Base-by-base conservation (phyloP, 306 rosid genomes). In the Trifolium subterraneum region DNA sequence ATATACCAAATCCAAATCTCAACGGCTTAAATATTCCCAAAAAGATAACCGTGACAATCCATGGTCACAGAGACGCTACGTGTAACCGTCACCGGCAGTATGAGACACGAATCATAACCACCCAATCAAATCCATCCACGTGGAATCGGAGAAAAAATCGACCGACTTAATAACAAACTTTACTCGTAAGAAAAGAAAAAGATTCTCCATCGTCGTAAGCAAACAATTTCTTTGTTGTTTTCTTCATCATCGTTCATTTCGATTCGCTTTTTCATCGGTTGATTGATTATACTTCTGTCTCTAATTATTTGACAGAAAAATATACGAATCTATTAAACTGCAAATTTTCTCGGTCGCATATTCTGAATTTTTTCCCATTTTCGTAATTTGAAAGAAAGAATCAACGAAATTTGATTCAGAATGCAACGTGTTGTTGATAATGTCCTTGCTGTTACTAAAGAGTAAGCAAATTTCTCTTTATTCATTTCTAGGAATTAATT, bases 361-460 rank as follows among this genome's bases (percentile, higher is more conserved):
- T 64, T 39, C 51, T 42, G 25, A 42, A n/a, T n/a, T 6, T 27
- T 65, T 42, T 23, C 14, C 1, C 15, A 14, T 45, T 68, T 68
- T 68, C 20, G 25, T 48, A 48, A 22, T 15, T 44, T 25, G 56
- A 67, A 23, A 23, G 39, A 44, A 14, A 23, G 39, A 67, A 67
- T 67, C 45, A 11, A 15, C 35, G 8, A 14, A 60, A 48, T 76
- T 81, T 29, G 29, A 75, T 64, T 31, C 16, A 88, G 88, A 86
- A 88, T 90, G 86, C 93, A 88, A 63, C 89, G 88, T 20, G 73
- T 87, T 79, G 93, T 84, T 71, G 97, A 90, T 78, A 82, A 70
- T 71, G 76, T 78, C 62, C 85, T 90, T 63, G 97, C 93, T 71
- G 89, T 90, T 31, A 75, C 90, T 75, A 88, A 90, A 88, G 97